Evolutionary conservation across 1,139 yeast species (phyloP).

Genomic region (Sugiyamaella grinbergsii): DNA sequence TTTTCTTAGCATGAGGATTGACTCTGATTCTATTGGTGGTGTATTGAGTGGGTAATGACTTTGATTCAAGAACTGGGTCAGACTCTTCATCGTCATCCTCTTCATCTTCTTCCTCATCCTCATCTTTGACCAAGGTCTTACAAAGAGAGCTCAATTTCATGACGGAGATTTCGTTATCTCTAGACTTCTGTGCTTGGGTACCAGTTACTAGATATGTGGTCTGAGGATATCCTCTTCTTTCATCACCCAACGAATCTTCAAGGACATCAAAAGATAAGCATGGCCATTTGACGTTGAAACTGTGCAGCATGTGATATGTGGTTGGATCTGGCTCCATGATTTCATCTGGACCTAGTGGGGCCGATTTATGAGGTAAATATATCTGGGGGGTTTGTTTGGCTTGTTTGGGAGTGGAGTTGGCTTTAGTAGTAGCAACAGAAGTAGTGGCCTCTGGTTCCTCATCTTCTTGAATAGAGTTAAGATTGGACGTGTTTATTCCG

Average conservation of each 20-base stretch:
- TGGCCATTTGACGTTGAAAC: slow-evolving; percentile 95
- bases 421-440: slow-evolving; percentile 38
- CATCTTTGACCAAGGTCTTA: slow-evolving; percentile 82
- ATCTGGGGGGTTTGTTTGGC: slow-evolving; percentile 40
- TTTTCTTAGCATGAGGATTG: slow-evolving; percentile 72
- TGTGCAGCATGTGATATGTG: slow-evolving; percentile 95
- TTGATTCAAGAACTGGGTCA: slow-evolving; percentile 88
- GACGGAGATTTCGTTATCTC: slow-evolving; percentile 84
- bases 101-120: slow-evolving; percentile 71
- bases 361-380: slow-evolving; percentile 83
- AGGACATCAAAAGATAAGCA: slow-evolving; percentile 86
- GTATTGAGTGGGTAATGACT: slow-evolving; percentile 69
- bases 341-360: slow-evolving; percentile 93
- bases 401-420: slow-evolving; percentile 39
- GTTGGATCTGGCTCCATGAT: slow-evolving; percentile 95
- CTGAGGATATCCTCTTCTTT: slow-evolving; percentile 89
- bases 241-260: slow-evolving; percentile 84
- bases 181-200: slow-evolving; percentile 85
- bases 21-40: slow-evolving; percentile 91
- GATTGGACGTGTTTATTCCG: slow-evolving; percentile 39
- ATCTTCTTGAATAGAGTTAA: slow-evolving; percentile 47
- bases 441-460: slow-evolving; percentile 45
- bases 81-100: slow-evolving; percentile 74
- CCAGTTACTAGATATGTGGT: slow-evolving; percentile 85
- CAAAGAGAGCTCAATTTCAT: slow-evolving; percentile 80